phyloP scores from a whole-genome alignment of 441 rosid genomes.

The Raphanus hybrid region DNA sequence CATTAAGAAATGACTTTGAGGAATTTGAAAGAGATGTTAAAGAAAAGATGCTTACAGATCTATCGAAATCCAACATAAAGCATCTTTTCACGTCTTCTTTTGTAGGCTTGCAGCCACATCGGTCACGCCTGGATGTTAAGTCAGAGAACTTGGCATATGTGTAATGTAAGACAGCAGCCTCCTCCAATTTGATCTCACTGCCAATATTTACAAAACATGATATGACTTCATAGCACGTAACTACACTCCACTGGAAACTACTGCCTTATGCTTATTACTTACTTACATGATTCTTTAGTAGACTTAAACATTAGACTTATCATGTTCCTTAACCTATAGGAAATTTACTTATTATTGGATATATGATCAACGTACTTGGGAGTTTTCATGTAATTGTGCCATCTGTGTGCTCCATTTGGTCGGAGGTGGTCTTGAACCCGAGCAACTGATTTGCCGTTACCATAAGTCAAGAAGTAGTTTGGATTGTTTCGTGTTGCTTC shows the following conservation, averaged over 20 bases:
- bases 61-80: slow-evolving; percentile 82
- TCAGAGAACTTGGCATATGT: slow-evolving; percentile 78
- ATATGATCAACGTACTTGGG: slow-evolving; percentile 58
- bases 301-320: not conserved
- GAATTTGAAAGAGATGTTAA: not conserved
- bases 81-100: slow-evolving; percentile 84
- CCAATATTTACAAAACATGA: slow-evolving; percentile 4
- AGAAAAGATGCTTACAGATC: slow-evolving; percentile 60
- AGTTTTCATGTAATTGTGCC: slow-evolving; percentile 85
- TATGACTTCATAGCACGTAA: not conserved
- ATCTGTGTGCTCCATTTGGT: slow-evolving; percentile 87
- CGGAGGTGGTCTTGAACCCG: slow-evolving; percentile 75
- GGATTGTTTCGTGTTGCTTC: slow-evolving; percentile 80
- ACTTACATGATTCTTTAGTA: not conserved
- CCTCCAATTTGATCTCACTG: slow-evolving; percentile 80
- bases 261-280: not conserved
- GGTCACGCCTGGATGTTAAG: slow-evolving; percentile 74
- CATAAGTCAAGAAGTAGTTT: slow-evolving; percentile 80
- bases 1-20: not conserved
- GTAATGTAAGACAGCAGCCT: slow-evolving; percentile 81
- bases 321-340: not conserved
- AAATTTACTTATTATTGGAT: not conserved
- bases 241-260: slow-evolving; percentile 5
- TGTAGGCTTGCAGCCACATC: slow-evolving; percentile 86
- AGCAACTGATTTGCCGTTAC: slow-evolving; percentile 75